Evolutionary conservation across 169 alveolate genomes (phyloP).

Genomic region (Plasmodium billcollinsi): DNA sequence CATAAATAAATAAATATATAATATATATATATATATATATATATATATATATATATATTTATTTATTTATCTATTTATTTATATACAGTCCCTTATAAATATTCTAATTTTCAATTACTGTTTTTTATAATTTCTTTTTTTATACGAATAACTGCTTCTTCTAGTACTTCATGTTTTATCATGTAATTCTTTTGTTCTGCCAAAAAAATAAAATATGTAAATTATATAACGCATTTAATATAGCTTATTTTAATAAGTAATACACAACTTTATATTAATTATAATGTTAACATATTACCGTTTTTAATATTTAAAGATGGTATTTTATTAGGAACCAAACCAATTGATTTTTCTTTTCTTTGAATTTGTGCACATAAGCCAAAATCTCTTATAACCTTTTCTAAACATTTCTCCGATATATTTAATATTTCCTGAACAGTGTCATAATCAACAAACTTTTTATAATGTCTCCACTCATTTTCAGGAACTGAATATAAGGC

Average conservation of each 20-base stretch:
- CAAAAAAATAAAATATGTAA: not conserved
- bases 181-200: conserved; percentile 51
- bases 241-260: too few relatives aligned
- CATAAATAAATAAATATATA: not conserved
- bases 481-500: conserved; percentile 53
- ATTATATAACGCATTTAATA: not conserved
- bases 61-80: too few relatives aligned
- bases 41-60: conserved; percentile 2
- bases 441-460: conserved; percentile 40
- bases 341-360: conserved; percentile 62
- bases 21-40: not conserved
- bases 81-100: not conserved
- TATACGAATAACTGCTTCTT: conserved; percentile 63
- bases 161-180: conserved; percentile 54
- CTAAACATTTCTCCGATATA: conserved; percentile 52
- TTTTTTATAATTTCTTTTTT: conserved; percentile 54
- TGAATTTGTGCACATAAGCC: conserved; percentile 52
- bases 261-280: too few relatives aligned
- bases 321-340: conserved; percentile 45
- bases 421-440: conserved; percentile 40
- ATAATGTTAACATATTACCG: conserved; percentile 7
- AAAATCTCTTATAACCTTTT: conserved; percentile 41
- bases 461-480: conserved; percentile 53
- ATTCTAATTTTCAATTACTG: conserved; percentile 16
- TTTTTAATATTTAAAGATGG: conserved; percentile 29